Conservation (phyloP, 257 asterid species). For the Penstemon davidsonii region DNA sequence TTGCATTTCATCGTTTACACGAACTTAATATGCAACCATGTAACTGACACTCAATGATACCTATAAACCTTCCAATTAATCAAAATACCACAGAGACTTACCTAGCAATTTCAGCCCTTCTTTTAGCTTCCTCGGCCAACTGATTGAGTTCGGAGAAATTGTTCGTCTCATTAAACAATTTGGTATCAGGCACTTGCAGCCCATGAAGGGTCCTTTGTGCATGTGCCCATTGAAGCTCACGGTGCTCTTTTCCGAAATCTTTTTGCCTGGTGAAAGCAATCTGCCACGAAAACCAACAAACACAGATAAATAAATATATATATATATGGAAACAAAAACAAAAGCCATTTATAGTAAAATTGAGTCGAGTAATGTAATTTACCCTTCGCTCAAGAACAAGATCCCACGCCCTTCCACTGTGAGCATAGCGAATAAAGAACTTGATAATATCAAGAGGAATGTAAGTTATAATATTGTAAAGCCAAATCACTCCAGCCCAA, state of each 20-base stretch:
- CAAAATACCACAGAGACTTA: constrained; percentile 21
- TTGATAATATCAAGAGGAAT: constrained; percentile 87
- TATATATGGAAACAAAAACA: neutral
- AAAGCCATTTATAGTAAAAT: neutral
- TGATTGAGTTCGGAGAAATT: constrained; percentile 90
- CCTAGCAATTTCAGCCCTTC: constrained; percentile 98
- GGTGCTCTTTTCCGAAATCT: constrained; percentile 95
- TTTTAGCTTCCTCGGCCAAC: constrained; percentile 96
- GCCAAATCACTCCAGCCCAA: constrained; percentile 99
- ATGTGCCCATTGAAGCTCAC: constrained; percentile 95
- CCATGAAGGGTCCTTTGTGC: constrained; percentile 98
- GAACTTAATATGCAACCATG: neutral
- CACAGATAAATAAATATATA: neutral
- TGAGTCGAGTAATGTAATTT: neutral
- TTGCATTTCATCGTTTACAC: no score
- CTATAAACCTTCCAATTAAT: neutral
- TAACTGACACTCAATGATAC: neutral
- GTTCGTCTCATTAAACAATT: constrained; percentile 66
- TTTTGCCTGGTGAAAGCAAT: constrained; percentile 94
- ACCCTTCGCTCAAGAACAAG: constrained; percentile 96
- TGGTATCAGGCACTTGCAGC: constrained; percentile 88
- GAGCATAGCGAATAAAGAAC: constrained; percentile 73
- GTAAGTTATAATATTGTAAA: constrained; percentile 73
- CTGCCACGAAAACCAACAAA: constrained; percentile 38
- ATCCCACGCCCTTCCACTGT: constrained; percentile 98